Evolutionary conservation across 495 filamentous ascomycete genomes (phyloP).

Genomic region (Aspergillus cavernicola): DNA sequence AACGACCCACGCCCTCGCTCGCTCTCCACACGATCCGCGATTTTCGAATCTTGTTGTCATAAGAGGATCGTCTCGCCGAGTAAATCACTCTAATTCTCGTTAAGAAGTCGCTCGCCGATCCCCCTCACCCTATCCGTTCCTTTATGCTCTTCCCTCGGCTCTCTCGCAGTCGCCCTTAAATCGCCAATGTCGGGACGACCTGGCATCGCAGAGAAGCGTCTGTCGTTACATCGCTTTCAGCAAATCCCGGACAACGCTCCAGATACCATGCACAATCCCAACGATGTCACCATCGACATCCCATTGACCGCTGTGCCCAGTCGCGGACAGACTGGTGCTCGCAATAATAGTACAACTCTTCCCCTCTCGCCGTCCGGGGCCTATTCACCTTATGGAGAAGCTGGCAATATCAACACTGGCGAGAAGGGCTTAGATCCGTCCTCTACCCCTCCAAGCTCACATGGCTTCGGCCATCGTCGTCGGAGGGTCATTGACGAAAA

Average conservation of each 20-base stretch:
- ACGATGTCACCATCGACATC: slow-evolving; percentile 59
- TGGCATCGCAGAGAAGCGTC: slow-evolving; percentile 35
- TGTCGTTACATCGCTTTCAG: slow-evolving; percentile 43
- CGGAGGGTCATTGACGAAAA: slow-evolving; percentile 51
- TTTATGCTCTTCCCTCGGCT: slow-evolving; percentile 1
- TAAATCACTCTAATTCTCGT: neutral
- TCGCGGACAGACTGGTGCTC: slow-evolving; percentile 42
- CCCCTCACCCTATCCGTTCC: slow-evolving; percentile 7
- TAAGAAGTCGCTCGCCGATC: slow-evolving; percentile 5
- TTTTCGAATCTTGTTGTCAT: slow-evolving; percentile 1
- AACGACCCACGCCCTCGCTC: slow-evolving; percentile 7
- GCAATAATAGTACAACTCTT: slow-evolving; percentile 31
- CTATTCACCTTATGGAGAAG: slow-evolving; percentile 14
- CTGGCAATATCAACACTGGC: slow-evolving; percentile 13
- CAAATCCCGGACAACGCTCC: slow-evolving; percentile 40
- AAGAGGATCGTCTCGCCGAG: neutral
- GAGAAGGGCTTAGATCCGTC: slow-evolving; percentile 54
- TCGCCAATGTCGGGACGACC: slow-evolving; percentile 30
- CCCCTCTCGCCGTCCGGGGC: slow-evolving; percentile 15
- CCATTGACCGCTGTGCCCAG: slow-evolving; percentile 45
- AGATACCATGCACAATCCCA: slow-evolving; percentile 42
- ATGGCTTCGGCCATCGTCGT: slow-evolving; percentile 32
- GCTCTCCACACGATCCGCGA: slow-evolving; percentile 14
- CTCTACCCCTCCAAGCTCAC: slow-evolving; percentile 24
- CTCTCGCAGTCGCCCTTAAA: neutral